Evolutionary conservation across 1,139 yeast genomes (phyloP), one percentile per base, ranked within the genome.

Genomic region (Taiozyma sp.): DNA sequence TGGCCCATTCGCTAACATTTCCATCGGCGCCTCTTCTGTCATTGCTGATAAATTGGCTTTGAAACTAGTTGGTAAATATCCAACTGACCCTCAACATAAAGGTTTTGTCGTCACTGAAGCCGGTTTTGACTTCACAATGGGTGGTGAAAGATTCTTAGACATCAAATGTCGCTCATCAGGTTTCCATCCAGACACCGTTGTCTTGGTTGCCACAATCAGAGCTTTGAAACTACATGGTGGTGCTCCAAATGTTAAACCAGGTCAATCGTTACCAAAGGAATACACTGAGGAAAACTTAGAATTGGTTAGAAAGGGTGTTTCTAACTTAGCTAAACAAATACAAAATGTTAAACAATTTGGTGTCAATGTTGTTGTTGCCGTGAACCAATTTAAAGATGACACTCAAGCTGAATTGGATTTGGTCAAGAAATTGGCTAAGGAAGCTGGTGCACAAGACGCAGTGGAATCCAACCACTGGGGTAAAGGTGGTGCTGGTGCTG

Each of bases 51-150:
- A 79, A 63, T 71, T 86, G 61, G 91, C 89, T 4, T 73, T 86
- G 67, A 84, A 85, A 62, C 72, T 86, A 60, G 76, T 76, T 39
- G 83, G 83, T 57, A 66, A 67, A 16, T 37, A 37, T 14, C 71
- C 79, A n/a, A 69, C 78, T 41, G 68, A 65, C 24, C 57, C 57
- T 11, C 61, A 61, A 40, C 68, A 69, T 52, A 65, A 70, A 43
- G 93, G 93, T 50, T 86, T 76, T 59, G 95, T 86, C 49, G 85
- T 86, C 47, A 86, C 95, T 44, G 95, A 86, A 68, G 93, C 93
- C 22, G 95, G 95, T 45, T 86, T 86, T 64, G 95, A 86, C 67
- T 86, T 86, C 68, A 85, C 93, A 43, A 86, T 86, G 95, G 95
- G 95, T 59, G 95, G 95, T 61, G 95, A 86, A 72, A 76, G 95